Base-by-base conservation (phyloP, 2,329 filamentous ascomycete species). In the Nannizziopsis arthrosporioides region DNA sequence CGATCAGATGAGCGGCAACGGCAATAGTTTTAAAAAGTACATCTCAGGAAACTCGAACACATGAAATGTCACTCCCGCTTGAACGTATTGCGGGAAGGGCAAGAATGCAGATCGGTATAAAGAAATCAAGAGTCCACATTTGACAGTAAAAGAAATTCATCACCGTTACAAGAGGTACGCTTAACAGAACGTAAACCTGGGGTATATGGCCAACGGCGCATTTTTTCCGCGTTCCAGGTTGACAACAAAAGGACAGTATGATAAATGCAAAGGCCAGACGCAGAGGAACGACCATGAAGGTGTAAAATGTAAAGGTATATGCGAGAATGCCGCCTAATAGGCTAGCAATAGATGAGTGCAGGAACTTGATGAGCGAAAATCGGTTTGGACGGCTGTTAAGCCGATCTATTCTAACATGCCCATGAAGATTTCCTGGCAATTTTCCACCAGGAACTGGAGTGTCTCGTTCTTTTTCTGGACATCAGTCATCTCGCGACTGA, bases 401-500 rank as follows among this genome's bases (percentile, higher is more conserved):
- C 11, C 34, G 35, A 14, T 11, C 44, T 56, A 62, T 37, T 53
- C 55, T 51, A 65, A 59, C 57, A 67, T 62, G 38, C 63, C 63
- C 62, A 67, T 65, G 63, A 95, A 96, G 52, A 95, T 84, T 56
- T 76, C 78, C 59, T 86, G 78, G 63, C 84, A 88, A 65, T 94
- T 84, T 64, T 96, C 90, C 55, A 96, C 84, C 61, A 98, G 74
- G 59, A 92, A 94, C 68, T 94, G 89, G 56, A 96, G 82, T 5
- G 87, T 87, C 54, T 84, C 76, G 58, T 94, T 94, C 75, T 96
- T 95, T 57, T 82, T 78, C 63, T 92, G 85, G 74, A 94, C 94
- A 63, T 98, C 92, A 27, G 82, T 90, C 81, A 98, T 93, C 66
- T 98, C 92, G 52, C 88, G 81, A 64, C 94, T 87, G 52, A 96